Evolutionary conservation across 2,329 filamentous ascomycete genomes (phyloP).

Genomic region (Phaeosphaeria sp.): DNA sequence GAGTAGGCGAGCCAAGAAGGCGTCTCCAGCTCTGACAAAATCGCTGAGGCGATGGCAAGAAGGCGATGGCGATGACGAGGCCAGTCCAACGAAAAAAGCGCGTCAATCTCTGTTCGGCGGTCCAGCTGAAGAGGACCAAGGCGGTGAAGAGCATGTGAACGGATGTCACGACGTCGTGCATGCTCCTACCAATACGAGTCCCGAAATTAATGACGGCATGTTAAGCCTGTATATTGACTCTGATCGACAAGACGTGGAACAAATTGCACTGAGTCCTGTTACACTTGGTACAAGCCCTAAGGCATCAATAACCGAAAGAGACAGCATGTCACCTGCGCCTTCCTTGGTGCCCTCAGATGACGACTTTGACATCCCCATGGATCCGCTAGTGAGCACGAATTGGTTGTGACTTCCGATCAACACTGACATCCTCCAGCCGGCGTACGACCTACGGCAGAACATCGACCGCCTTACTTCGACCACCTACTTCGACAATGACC

Average conservation of each 20-base stretch:
- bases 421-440: conserved; percentile 15
- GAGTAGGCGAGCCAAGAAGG: conserved; percentile 2
- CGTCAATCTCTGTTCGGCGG: conserved; percentile 25
- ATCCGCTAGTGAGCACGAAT: conserved; percentile 9
- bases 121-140: neutral
- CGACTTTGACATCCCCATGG: conserved; percentile 15
- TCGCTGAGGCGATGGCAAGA: conserved; percentile 12
- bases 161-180: neutral
- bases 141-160: neutral
- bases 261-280: neutral
- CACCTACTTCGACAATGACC: conserved; percentile 47
- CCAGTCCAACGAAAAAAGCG: conserved; percentile 14
- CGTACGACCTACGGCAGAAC: conserved; percentile 31
- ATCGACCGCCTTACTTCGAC: conserved; percentile 23
- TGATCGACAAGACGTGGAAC: conserved; percentile 5
- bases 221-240: conserved; percentile 18
- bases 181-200: neutral
- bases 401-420: neutral
- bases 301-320: conserved; percentile 5
- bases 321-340: conserved; percentile 1
- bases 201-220: conserved; percentile 14
- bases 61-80: conserved; percentile 4
- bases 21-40: conserved; percentile 7
- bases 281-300: neutral
- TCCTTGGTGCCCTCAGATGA: conserved; percentile 20